Evolutionary conservation across 331 rosid species (phyloP).

Genomic region (Acacia concinna): DNA sequence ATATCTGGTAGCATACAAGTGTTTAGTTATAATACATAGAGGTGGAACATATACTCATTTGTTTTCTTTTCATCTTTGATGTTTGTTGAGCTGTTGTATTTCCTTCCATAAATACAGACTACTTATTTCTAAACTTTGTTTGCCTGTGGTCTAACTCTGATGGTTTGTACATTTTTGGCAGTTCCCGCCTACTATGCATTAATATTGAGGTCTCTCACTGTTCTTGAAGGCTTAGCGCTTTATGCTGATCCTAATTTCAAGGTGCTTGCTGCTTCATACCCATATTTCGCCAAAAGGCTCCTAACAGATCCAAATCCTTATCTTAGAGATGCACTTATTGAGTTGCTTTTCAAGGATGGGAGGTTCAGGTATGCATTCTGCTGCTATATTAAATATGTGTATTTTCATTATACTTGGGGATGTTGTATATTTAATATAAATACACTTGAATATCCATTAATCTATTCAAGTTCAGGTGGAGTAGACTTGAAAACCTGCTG

Average conservation of each 20-base stretch:
- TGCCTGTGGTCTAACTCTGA: constrained; percentile 27
- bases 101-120: neutral
- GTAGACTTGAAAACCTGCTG: constrained; percentile 78
- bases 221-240: constrained; percentile 91
- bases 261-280: constrained; percentile 96
- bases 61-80: neutral
- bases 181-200: constrained; percentile 93
- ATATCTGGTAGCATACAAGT: neutral
- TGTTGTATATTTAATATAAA: constrained; percentile 10
- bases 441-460: constrained; percentile 35
- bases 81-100: neutral
- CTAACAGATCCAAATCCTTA: constrained; percentile 92
- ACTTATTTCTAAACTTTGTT: constrained; percentile 11
- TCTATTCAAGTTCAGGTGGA: constrained; percentile 66
- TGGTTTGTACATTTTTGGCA: constrained; percentile 45
- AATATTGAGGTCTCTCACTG: constrained; percentile 91
- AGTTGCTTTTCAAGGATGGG: constrained; percentile 84
- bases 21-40: neutral
- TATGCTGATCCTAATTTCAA: constrained; percentile 93
- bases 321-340: constrained; percentile 91
- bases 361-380: constrained; percentile 65
- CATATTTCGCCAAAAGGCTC: constrained; percentile 91
- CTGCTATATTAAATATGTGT: constrained; percentile 19
- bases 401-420: constrained; percentile 9
- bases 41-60: neutral